phyloP scores from a whole-genome alignment of 305 asterid genomes.

The Stenogyne calaminthoides region DNA sequence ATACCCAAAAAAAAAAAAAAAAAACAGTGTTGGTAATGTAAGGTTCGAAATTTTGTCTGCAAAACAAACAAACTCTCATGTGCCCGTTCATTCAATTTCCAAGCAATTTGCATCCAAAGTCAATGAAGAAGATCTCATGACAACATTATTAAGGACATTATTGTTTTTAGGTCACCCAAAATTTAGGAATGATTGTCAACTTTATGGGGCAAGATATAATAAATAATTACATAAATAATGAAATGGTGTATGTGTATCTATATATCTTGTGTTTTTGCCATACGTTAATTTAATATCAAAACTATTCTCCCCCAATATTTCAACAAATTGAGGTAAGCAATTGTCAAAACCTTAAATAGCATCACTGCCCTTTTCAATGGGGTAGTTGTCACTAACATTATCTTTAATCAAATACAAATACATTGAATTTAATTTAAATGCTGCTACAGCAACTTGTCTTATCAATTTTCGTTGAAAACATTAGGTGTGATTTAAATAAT shows the following conservation, averaged over 20 bases:
- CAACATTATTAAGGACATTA: constrained; percentile 21
- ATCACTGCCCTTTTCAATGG: neutral
- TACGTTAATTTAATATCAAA: neutral
- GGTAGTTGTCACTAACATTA: constrained; percentile 6
- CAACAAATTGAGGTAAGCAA: constrained; percentile 37
- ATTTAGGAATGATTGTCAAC: constrained; percentile 32
- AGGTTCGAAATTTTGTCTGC: constrained; percentile 22
- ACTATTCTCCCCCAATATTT: constrained; percentile 28
- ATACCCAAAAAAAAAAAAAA: too few species aligned
- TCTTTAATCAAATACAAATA: constrained; percentile 2
- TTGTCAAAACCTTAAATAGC: neutral
- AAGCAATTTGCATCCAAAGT: constrained; percentile 30
- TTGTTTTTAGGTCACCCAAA: constrained; percentile 29
- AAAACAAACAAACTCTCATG: constrained; percentile 24
- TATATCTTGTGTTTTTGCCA: neutral
- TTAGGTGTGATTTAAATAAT: neutral
- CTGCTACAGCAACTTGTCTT: neutral
- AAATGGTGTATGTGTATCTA: neutral
- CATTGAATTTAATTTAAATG: neutral
- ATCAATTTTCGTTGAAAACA: neutral
- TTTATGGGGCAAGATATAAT: constrained; percentile 27
- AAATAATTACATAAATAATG: neutral
- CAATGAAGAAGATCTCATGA: constrained; percentile 31
- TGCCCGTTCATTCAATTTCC: constrained; percentile 26
- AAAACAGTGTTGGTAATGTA: neutral